Evolutionary conservation across 208 protist genomes (phyloP), one percentile per base, ranked within the genome.

Genomic region (Trypanosoma rangeli): DNA sequence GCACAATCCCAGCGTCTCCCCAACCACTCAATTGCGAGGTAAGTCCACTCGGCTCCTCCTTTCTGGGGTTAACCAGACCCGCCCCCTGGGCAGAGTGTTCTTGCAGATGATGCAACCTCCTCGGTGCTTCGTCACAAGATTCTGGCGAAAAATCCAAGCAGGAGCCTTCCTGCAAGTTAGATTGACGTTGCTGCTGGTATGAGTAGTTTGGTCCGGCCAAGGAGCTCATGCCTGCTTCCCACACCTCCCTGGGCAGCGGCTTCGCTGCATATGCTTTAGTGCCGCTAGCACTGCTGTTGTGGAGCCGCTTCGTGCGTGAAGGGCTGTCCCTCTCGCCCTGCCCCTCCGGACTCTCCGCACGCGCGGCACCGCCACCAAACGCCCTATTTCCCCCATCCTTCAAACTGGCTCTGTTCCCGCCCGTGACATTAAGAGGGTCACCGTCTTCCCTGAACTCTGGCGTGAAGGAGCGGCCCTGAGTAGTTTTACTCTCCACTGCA

Each of bases 401-500:
- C 42, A 1, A 46, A 46, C 15, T 10, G 1, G 3, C 42, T 18
- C 3, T 9, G 42, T 9, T 46, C 8, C 13, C 42, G 13, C 42
- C 42, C 8, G 13, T 9, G 15, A 46, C 8, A 16, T 16, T 16
- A 16, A 16, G 42, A 1, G 1, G 8, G 42, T 1, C 13, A 16
- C 13, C 15, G 13, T 10, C 42, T 3, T 16, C 15, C 42, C 42
- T 16, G 42, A 16, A 20, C 16, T 26, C n/a, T 26, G 12, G 16
- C 7, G 29, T 26, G 18, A 4, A 20, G 53, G 16, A 3, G 9
- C n/a, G n/a, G n/a, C 3, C 39, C 35, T 37, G 13, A 54, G 3
- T 5, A 20, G 33, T 28, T 28, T 71, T 67, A 15, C 67, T 49
- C 15, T 53, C 49, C 13, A 54, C 24, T 16, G n/a, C 39, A 71